Percentiles rank a stretch among this genome's conserved stretches.
Evolutionary conservation across 495 filamentous ascomycete genomes (phyloP).

Genomic region (Podospora tetraspora): DNA sequence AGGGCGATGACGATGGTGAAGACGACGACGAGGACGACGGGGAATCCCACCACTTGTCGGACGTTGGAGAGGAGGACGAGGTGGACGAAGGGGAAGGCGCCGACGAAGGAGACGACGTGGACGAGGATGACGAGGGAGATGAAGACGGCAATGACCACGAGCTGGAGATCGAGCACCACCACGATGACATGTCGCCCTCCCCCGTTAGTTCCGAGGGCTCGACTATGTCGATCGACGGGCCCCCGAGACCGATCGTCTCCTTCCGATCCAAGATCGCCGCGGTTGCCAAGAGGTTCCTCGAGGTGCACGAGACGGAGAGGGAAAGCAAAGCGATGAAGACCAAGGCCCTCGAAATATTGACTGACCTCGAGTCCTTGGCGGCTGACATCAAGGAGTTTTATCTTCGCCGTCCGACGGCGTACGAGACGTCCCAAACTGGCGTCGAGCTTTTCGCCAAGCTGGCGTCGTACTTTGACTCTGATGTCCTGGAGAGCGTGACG

Average conservation of each 20-base stretch:
- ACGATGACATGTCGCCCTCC: slow-evolving; percentile 64
- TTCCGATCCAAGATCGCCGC: slow-evolving; percentile 62
- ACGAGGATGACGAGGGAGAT: slow-evolving; percentile 55
- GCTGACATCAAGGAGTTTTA: slow-evolving; percentile 66
- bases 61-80: slow-evolving; percentile 36
- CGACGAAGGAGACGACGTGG: slow-evolving; percentile 49
- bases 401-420: slow-evolving; percentile 43
- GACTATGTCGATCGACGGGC: slow-evolving; percentile 52
- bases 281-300: slow-evolving; percentile 75
- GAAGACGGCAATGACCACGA: slow-evolving; percentile 44
- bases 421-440: slow-evolving; percentile 46
- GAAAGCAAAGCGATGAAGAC: slow-evolving; percentile 63
- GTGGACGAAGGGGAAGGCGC: slow-evolving; percentile 36
- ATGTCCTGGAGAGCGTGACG: slow-evolving; percentile 87
- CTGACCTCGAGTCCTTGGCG: slow-evolving; percentile 65
- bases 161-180: slow-evolving; percentile 47
- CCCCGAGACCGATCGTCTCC: slow-evolving; percentile 39
- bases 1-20: slow-evolving; percentile 17
- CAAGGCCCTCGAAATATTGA: slow-evolving; percentile 70
- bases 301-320: slow-evolving; percentile 72
- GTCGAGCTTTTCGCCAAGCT: slow-evolving; percentile 66
- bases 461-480: slow-evolving; percentile 82
- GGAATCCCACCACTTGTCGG: slow-evolving; percentile 18
- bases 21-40: slow-evolving; percentile 44
- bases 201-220: slow-evolving; percentile 57